Conservation (phyloP, 2,329 filamentous ascomycete species). For the Alternaria consortialis region DNA sequence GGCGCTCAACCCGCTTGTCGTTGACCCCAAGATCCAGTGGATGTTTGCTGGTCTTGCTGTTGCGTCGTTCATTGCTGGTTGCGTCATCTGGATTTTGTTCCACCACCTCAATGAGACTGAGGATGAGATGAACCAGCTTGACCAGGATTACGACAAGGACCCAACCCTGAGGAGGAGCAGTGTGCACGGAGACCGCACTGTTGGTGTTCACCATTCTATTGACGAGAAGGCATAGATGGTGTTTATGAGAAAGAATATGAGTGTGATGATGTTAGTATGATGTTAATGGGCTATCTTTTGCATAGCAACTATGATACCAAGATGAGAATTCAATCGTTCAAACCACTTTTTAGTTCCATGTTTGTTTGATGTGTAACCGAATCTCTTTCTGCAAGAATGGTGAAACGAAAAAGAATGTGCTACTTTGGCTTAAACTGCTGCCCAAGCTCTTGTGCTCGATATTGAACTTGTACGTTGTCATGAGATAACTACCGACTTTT, state of each 20-base stretch:
- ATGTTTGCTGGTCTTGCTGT: conserved; percentile 58
- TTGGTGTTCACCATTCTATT: conserved; percentile 28
- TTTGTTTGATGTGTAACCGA: neutral
- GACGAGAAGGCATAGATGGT: conserved; percentile 24
- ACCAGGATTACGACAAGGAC: conserved; percentile 46
- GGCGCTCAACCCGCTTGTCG: conserved; percentile 67
- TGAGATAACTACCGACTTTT: neutral
- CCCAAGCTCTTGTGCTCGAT: neutral
- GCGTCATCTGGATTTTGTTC: conserved; percentile 50
- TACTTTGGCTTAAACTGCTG: neutral
- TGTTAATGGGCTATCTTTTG: conserved; percentile 9
- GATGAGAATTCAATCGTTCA: conserved; percentile 10
- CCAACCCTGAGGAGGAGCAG: conserved; percentile 37
- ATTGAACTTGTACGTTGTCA: neutral
- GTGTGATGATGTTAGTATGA: conserved; percentile 9
- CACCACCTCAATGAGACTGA: conserved; percentile 50
- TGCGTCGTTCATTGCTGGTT: conserved; percentile 42
- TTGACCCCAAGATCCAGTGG: conserved; percentile 73
- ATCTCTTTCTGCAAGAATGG: neutral
- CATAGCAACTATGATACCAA: conserved; percentile 15
- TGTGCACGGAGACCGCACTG: conserved; percentile 33
- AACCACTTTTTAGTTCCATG: neutral
- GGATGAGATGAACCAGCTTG: conserved; percentile 50
- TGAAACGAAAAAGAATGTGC: neutral
- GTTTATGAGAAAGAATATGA: neutral